Evolutionary conservation across 1,139 yeast species (phyloP).

Genomic region (Lodderomyces oxycetoniae): DNA sequence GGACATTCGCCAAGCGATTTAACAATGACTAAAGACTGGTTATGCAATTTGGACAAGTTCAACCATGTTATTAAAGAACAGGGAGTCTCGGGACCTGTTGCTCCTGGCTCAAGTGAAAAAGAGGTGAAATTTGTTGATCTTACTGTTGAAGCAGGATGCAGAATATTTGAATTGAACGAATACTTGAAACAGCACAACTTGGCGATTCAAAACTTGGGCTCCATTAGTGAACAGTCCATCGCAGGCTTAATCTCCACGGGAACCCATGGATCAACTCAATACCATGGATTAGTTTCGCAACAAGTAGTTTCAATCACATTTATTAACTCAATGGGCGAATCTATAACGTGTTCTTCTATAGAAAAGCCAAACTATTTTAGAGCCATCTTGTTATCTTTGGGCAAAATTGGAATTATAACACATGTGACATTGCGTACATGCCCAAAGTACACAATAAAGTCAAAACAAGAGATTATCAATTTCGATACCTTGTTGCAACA

Average conservation of each 20-base stretch:
- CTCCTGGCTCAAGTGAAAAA: slow-evolving; percentile 11
- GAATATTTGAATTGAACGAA: slow-evolving; percentile 74
- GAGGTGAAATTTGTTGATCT: slow-evolving; percentile 77
- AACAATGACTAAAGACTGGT: slow-evolving; percentile 87
- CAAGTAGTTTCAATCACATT: slow-evolving; percentile 77
- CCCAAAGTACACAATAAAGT: slow-evolving; percentile 76
- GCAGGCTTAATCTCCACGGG: slow-evolving; percentile 97
- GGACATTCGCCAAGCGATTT: slow-evolving; percentile 94
- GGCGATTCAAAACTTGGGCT: slow-evolving; percentile 88
- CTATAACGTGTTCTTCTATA: slow-evolving; percentile 63
- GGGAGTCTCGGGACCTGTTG: slow-evolving; percentile 35
- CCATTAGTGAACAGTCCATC: slow-evolving; percentile 87
- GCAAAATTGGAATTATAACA: slow-evolving; percentile 86
- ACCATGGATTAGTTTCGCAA: slow-evolving; percentile 85
- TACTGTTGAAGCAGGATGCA: slow-evolving; percentile 87
- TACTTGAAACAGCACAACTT: slow-evolving; percentile 57
- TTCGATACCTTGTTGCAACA: slow-evolving; percentile 64
- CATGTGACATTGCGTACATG: slow-evolving; percentile 83
- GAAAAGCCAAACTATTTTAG: slow-evolving; percentile 67
- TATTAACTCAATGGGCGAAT: slow-evolving; percentile 68
- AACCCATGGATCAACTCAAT: slow-evolving; percentile 93
- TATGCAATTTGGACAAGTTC: slow-evolving; percentile 78
- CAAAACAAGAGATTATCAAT: slow-evolving; percentile 75
- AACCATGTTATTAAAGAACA: slow-evolving; percentile 47
- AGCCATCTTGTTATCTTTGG: slow-evolving; percentile 84